Evolutionary conservation across 352 stramenopile species (phyloP).

Genomic region (Elongisporangium prolatum): DNA sequence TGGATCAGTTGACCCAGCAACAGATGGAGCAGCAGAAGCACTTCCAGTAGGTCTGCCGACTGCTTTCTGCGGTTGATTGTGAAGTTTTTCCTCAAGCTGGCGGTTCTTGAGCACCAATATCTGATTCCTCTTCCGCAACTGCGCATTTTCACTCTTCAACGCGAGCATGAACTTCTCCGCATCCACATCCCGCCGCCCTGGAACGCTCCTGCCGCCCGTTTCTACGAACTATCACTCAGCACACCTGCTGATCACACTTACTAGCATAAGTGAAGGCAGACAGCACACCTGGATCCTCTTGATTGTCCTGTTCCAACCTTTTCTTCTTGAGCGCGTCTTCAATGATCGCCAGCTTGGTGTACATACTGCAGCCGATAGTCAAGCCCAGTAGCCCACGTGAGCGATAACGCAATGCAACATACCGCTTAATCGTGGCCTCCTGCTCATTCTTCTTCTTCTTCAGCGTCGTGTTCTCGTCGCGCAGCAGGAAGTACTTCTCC

Average conservation of each 20-base stretch:
- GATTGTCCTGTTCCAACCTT: conserved; percentile 45
- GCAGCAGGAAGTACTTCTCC: conserved; percentile 79
- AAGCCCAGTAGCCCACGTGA: not conserved
- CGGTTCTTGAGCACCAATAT: conserved; percentile 65
- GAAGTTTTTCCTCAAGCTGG: conserved; percentile 52
- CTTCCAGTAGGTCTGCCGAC: not conserved
- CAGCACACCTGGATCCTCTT: conserved; percentile 38
- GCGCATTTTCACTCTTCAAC: conserved; percentile 68
- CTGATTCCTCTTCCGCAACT: conserved; percentile 76
- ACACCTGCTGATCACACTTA: not conserved
- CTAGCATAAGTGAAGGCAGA: not conserved
- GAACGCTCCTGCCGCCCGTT: conserved; percentile 23
- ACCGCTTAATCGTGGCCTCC: conserved; percentile 86
- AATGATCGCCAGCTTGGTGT: conserved; percentile 86
- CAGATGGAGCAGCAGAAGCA: not conserved
- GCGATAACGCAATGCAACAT: not conserved
- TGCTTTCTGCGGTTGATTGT: conserved; percentile 8
- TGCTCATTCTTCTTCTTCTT: conserved; percentile 92
- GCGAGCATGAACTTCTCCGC: conserved; percentile 79
- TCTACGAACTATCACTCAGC: conserved; percentile 9
- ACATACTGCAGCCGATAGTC: conserved; percentile 61
- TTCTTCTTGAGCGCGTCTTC: conserved; percentile 84
- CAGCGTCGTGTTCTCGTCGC: conserved; percentile 81
- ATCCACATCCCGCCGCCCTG: conserved; percentile 57
- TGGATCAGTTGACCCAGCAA: not conserved